A percentile compares a stretch with the other conserved stretches of the same genome.
These are phyloP conservation scores for Suillus brevipes DNA, from an alignment of 768 basidiomycete species.

Conservation along the genomic window DNA sequence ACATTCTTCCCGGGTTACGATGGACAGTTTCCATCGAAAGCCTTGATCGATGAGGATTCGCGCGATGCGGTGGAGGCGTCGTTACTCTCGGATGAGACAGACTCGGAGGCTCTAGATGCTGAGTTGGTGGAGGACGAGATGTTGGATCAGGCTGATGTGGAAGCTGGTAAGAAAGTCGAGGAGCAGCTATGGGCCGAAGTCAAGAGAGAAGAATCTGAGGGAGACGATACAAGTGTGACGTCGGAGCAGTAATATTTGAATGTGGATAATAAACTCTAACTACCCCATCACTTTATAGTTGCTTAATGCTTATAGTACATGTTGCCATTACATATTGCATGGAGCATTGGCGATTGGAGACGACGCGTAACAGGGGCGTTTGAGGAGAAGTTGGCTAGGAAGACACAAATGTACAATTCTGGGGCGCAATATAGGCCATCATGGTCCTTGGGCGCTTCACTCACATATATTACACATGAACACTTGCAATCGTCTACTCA, in stretches of 20 bases:
- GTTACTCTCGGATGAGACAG: slow-evolving; percentile 33
- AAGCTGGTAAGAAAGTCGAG: slow-evolving; percentile 38
- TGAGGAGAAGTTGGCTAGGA: too few species aligned
- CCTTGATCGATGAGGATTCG: slow-evolving; percentile 19
- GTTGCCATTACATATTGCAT: not conserved
- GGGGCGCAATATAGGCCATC: too few species aligned
- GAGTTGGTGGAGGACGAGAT: slow-evolving; percentile 47
- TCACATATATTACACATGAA: too few species aligned
- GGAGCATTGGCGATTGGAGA: not conserved
- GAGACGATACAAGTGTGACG: not conserved
- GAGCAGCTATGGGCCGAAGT: slow-evolving; percentile 41
- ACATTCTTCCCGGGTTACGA: slow-evolving; percentile 26
- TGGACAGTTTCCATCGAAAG: slow-evolving; percentile 18
- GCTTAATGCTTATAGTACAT: not conserved
- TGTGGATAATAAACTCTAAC: not conserved
- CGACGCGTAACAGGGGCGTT: too few species aligned
- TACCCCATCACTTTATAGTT: not conserved
- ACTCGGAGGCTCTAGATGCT: slow-evolving; percentile 36
- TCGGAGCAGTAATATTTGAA: not conserved
- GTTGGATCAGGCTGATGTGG: slow-evolving; percentile 40
- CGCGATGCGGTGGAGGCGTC: slow-evolving; percentile 23
- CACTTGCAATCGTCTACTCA: too few species aligned
- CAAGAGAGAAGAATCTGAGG: slow-evolving; percentile 22
- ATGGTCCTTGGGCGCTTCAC: too few species aligned
- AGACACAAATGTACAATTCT: too few species aligned